Evolutionary conservation across 768 basidiomycete species (phyloP), one percentile per base, ranked within the genome.

Genomic region (Daedaleopsis nitida): DNA sequence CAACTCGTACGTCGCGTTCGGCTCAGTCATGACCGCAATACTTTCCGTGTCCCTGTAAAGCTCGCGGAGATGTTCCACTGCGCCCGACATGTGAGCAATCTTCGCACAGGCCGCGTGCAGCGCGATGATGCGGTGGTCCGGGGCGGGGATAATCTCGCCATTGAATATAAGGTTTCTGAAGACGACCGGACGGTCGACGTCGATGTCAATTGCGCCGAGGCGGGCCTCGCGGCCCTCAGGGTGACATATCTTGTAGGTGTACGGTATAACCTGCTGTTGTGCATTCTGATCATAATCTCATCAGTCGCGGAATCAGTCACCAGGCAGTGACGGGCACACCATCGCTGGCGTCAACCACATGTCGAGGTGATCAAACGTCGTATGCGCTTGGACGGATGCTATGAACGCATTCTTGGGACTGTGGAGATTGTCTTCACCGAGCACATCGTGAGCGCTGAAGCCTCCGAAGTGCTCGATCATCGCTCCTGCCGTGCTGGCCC

Each of bases 81-180:
- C 59, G 32, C 53, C 59, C 17, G 54, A 61, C 53, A 56, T 61
- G 49, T 56, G 54, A n/a, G 59, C 59, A 24, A 61, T 56, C 59
- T 42, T 50, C 45, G 59, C 59, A 21, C 59, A 61, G 27, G 59
- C 59, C 9, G 59, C 59, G 24, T 61, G 59, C 45, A 60, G 21
- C 9, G 44, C 42, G 45, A 61, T 50, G 23, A 61, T 34, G 17
- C n/a, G 17, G 53, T 54, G 49, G 42, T 56, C 38, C 14, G 48
- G 59, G 38, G 54, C 53, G 39, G 59, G 47, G 32, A 61, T 55
- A 5, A 44, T 17, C 39, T 50, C 16, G 54, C 21, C 51, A 37
- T 50, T 19, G 11, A 57, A 16, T 14, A 27, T 12, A 42, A 38
- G 27, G 14, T 12, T 34, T 52, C 48, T 57, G 45, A 57, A 49